phyloP scores from a whole-genome alignment of 116 monocot species.

The Iris pallida region DNA sequence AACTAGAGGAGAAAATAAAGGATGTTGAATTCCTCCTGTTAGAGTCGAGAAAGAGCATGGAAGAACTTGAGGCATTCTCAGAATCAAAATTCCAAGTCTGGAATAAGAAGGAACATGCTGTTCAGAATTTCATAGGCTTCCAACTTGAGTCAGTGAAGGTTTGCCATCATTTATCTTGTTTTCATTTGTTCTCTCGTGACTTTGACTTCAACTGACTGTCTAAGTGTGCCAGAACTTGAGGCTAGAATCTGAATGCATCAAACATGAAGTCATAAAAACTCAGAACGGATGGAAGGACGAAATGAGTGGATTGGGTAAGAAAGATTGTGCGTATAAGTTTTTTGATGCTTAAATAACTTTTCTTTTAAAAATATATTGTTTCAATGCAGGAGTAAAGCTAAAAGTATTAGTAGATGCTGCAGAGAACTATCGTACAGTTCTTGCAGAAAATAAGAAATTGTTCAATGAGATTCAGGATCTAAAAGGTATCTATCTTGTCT shows the following conservation, averaged over 20 bases:
- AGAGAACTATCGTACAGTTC: conserved; percentile 73
- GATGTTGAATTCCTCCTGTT: conserved; percentile 48
- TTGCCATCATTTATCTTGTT: conserved; percentile 9
- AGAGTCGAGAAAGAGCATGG: conserved; percentile 44
- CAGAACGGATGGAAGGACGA: conserved; percentile 69
- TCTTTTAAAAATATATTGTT: conserved; percentile 2
- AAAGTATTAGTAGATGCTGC: conserved; percentile 73
- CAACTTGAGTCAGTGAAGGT: conserved; percentile 72
- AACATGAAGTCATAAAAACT: conserved; percentile 41
- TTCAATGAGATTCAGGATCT: conserved; percentile 90
- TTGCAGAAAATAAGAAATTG: conserved; percentile 75
- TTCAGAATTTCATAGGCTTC: conserved; percentile 47
- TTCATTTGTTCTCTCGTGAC: conserved; percentile 5
- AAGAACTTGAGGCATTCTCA: conserved; percentile 48
- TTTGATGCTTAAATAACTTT: not conserved
- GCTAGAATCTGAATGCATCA: conserved; percentile 52
- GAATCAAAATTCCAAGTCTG: conserved; percentile 56
- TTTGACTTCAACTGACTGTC: conserved; percentile 8
- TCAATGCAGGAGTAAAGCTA: conserved; percentile 45
- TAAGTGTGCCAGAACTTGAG: conserved; percentile 48
- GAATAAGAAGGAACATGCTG: conserved; percentile 58
- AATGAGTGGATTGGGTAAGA: conserved; percentile 56
- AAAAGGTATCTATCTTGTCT: conserved; percentile 51
- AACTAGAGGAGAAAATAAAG: conserved; percentile 41
- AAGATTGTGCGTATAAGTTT: not conserved